Base-by-base conservation (phyloP, 2,329 filamentous ascomycete genomes). In the Zopfia rhizophila region DNA sequence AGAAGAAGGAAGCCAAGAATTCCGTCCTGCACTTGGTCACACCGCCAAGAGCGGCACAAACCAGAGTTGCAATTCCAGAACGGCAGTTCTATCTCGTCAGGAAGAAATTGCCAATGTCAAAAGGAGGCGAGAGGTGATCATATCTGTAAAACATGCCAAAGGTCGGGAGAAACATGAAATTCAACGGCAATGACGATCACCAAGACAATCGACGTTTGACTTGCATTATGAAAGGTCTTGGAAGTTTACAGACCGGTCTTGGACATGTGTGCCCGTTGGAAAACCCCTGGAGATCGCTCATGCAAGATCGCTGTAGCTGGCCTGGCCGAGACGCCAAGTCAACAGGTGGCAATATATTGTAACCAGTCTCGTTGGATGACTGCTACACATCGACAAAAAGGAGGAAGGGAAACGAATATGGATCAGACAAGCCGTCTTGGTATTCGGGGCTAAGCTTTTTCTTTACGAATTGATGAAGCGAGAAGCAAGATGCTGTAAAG, bases 1-100 rank as follows among this genome's bases (percentile, higher is more conserved):
- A n/a, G n/a, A n/a, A n/a, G n/a, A n/a, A n/a, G n/a, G n/a, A n/a
- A 12, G 50, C 53, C 53, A 56, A 56, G 53, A 31, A 49, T 56
- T 49, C 53, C 47, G 53, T 44, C 21, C 13, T 31, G n/a, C n/a
- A 22, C 18, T 17, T 30, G 21, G 28, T 14, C 25, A 27, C 30
- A 7, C 12, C 29, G 54, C 54, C 54, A 57, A 57, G 54, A 11
- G 46, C 46, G 45, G 50, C 46, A 38, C 38, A 52, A 52, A 39
- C 48, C 43, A 45, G 35, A 28, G 28, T 24, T 46, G 43, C 38
- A 42, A 29, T 33, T 43, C n/a, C 32, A 23, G 22, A 16, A 12
- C 35, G 18, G 37, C 41, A 52, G 44, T 39, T 31, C 43, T 40
- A 28, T 11, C 29, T 47, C 47, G 44, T 51, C 32, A 52, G 38